Base-by-base conservation (phyloP, 331 rosid genomes). In the Arachis monticola region DNA sequence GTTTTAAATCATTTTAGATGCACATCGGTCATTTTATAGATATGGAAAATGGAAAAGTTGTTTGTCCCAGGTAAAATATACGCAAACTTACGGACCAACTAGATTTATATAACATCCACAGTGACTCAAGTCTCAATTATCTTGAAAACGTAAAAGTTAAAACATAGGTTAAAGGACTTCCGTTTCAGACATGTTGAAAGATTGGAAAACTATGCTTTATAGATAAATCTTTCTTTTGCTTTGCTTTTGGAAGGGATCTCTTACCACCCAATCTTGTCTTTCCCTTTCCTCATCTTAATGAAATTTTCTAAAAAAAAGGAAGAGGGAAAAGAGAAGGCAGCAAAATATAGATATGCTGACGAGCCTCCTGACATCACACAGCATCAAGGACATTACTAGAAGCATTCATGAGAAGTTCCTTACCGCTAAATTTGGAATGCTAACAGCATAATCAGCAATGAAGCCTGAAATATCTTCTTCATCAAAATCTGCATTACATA, bases 341-440 rank as follows among this genome's bases (percentile, higher is more conserved):
- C 22, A 70, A 79, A 85, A 64, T 62, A 80, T 74, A 50, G 77
- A 70, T 60, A 76, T 63, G 80, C 79, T 81, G 77, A 44, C 9
- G 81, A 63, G 83, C 83, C 79, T 73, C 81, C 69, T 32, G 68
- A 56, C 64, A 81, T 81, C 70, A 71, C 70, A 65, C 71, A 69
- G 86, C 88, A 84, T 69, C 66, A 80, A 17, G 85, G 77, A 76
- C 73, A 73, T 85, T 89, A 85, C 89, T 85, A 83, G 89, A 73
- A 80, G 72, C 67, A 83, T 79, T 87, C 91, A 88, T 83, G 87
- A 83, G 80, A 92, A 90, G 88, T 81, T 90, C 85, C 97, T 94
- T 88, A 94, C 99, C 97, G 22, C 86, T 87, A 88, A 83, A 84
- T 92, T 90, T 74, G 93, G 99, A 82, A 90, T 78, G 88, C 88